These are phyloP conservation scores for Chenopodium berlandieri DNA, from an alignment of 148 eudicot genomes.

Conservation along the genomic window DNA sequence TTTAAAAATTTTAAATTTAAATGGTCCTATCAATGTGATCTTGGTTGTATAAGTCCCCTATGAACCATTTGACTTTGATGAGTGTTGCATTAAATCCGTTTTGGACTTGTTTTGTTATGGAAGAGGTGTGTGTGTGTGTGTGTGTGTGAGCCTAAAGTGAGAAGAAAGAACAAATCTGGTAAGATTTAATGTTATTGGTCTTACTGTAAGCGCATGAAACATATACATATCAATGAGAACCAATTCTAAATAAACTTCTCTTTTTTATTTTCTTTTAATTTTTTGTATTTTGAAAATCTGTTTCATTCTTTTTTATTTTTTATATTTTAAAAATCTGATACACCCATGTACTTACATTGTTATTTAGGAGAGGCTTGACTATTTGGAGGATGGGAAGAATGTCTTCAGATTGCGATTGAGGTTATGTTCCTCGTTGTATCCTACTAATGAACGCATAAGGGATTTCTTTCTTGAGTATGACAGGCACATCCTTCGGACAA, in stretches of 20 bases:
- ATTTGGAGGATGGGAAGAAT: constrained; percentile 93
- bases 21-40: background rate
- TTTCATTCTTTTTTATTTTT: too few species aligned
- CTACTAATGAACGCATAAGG: constrained; percentile 88
- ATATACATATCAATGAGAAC: too few species aligned
- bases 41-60: background rate
- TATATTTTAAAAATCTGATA: background rate
- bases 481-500: constrained; percentile 92
- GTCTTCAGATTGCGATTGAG: constrained; percentile 76
- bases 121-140: too few species aligned
- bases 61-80: background rate
- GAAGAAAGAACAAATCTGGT: too few species aligned
- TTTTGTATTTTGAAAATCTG: too few species aligned
- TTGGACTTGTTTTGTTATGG: too few species aligned
- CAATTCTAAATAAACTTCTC: too few species aligned
- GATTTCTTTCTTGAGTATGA: constrained; percentile 98
- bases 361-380: constrained; percentile 85
- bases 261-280: too few species aligned
- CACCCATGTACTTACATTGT: constrained; percentile 8
- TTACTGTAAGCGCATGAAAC: too few species aligned
- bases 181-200: too few species aligned
- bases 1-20: background rate
- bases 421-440: constrained; percentile 89
- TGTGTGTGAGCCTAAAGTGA: too few species aligned
- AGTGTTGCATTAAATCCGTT: too few species aligned